phyloP scores from a whole-genome alignment of 1,284 basidiomycete species.

The Naganishia sp. region DNA sequence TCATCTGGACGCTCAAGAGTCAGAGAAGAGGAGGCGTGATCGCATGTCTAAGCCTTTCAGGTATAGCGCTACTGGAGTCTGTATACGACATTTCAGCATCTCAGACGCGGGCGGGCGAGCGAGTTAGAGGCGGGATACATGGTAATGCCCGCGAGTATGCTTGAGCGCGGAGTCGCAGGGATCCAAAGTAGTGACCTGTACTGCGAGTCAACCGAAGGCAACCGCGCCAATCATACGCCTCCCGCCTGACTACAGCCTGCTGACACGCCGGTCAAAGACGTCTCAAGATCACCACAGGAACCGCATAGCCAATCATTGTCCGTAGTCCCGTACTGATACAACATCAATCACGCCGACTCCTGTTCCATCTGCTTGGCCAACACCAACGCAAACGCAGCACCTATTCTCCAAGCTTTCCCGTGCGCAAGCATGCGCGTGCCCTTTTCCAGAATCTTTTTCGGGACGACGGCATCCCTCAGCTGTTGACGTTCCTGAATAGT shows the following conservation, averaged over 20 bases:
- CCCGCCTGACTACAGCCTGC: no score
- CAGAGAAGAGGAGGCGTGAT: no score
- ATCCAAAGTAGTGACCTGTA: neutral
- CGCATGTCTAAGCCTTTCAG: no score
- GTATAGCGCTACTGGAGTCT: no score
- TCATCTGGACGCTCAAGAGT: no score
- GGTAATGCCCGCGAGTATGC: neutral
- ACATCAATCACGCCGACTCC: neutral
- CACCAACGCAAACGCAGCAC: constrained; percentile 36
- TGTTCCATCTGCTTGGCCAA: constrained; percentile 36
- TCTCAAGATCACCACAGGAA: no score
- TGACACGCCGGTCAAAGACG: no score
- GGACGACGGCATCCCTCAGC: constrained; percentile 12
- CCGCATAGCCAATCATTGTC: neutral
- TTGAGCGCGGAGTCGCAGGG: neutral
- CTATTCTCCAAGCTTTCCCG: constrained; percentile 38
- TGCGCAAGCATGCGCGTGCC: constrained; percentile 37
- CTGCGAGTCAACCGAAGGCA: no score
- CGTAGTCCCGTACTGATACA: neutral
- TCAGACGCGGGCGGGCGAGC: no score
- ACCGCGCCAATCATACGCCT: no score
- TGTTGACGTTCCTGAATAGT: constrained; percentile 14
- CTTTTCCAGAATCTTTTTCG: constrained; percentile 24
- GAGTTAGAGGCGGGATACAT: no score
- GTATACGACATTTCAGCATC: no score